Evolutionary conservation across 2,329 filamentous ascomycete species (phyloP), one percentile per base, ranked within the genome.

Genomic region (Penicillium sp.): DNA sequence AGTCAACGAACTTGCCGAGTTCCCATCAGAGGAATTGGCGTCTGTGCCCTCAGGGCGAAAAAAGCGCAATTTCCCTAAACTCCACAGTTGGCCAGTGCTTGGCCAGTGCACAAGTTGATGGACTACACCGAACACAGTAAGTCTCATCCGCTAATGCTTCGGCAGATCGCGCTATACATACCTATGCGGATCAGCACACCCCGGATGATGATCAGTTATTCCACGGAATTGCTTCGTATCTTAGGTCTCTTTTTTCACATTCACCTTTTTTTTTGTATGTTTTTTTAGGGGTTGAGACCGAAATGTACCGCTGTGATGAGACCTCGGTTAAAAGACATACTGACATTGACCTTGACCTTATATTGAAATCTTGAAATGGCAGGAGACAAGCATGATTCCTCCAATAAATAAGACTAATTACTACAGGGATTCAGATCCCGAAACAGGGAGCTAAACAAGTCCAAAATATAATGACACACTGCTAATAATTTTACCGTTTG

Each of bases 101-200:
- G 31, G 31, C 31, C 12, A 33, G 31, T 33, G 27, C 27, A 27
- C 9, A 39, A 43, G 41, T 59, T 54, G 57, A 41, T n/a, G 33
- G 21, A 49, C 64, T 66, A 66, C 60, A 33, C 63, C 60, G 44
- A 49, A 67, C 52, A 61, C 23, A 57, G 65, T 65, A 67, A 67
- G 65, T 67, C 57, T 59, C 52, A 55, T 55, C 65, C 61, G 61
- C 63, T 57, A 45, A 56, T 50, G 43, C 58, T 62, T 65, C 64
- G 64, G 63, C 47, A 66, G 63, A 66, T 66, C 65, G 60, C 57
- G 57, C 57, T 57, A 45, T 47, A 38, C 17, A 55, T 29, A 50
- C 44, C 33, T 33, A 17, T 47, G 50, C 21, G 31, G 54, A 57
- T 57, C 42, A 53, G 38, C 35, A 52, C 53, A 49, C 56, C 58